Base-by-base conservation (phyloP, 169 alveolate species). In the Plasmodium reichenowi region DNA sequence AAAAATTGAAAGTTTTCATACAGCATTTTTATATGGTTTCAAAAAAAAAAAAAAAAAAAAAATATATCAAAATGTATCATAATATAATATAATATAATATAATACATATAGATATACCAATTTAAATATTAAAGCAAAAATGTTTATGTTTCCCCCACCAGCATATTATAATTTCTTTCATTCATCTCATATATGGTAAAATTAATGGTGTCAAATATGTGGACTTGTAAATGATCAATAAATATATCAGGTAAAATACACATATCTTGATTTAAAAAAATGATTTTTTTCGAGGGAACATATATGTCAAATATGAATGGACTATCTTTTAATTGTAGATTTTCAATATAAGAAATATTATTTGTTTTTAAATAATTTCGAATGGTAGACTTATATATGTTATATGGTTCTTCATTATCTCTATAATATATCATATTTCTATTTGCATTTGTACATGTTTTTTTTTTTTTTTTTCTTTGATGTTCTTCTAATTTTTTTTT, bases 281-380 rank as follows among this genome's bases (percentile, higher is more conserved):
- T 29, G n/a, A 78, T 12, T 20, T 64, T 78, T 43, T 15, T 29
- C 7, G 89, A 78, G 12, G 89, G 89, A 12, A 78, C 13, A 54
- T 66, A 78, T 22, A 78, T 43, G 67, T 45, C 74, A 59, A 78
- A 78, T 78, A 70, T 78, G 26, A 78, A 78, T 32, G 89, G 89
- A 15, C 89, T 78, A 47, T 66, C 75, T 66, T 64, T 54, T 59
- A 78, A 70, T 9, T 64, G 54, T 1, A 78, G 15, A 52, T 66
- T 45, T 29, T 17, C 59, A n/a, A 64, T 20, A 78, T 64, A 78
- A 20, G 29, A 45, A 12, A 66, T 47, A 12, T 59, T 13, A 9
- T 66, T 52, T 24, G 50, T 58, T 45, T 78, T 29, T 52, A 78
- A 32, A 59, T 47, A 66, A 3, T 78, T n/a, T 17, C 50, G n/a